phyloP scores from a whole-genome alignment of 2,329 filamentous ascomycete genomes.

The Trichothecium sympodiale region DNA sequence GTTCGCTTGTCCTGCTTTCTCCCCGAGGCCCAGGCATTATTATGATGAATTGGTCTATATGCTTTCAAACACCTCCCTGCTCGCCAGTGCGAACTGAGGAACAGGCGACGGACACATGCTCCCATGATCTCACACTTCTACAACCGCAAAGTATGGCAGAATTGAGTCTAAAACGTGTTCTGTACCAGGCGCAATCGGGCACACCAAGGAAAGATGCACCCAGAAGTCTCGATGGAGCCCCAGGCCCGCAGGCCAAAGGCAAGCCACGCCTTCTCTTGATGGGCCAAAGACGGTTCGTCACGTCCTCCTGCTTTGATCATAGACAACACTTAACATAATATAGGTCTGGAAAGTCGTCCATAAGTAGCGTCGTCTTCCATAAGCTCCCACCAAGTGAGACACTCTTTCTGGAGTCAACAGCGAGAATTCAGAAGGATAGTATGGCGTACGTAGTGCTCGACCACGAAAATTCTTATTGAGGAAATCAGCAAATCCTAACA shows the following conservation, averaged over 20 bases:
- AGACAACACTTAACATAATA: neutral
- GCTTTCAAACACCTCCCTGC: too few relatives aligned
- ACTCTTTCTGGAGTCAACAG: slow-evolving; percentile 89
- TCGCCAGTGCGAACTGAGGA: too few relatives aligned
- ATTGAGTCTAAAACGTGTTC: too few relatives aligned
- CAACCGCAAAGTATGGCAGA: too few relatives aligned
- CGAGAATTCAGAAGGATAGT: slow-evolving; percentile 84
- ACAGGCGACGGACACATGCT: too few relatives aligned
- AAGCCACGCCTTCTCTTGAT: slow-evolving; percentile 86
- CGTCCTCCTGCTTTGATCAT: neutral
- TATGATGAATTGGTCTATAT: too few relatives aligned
- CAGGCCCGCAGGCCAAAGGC: slow-evolving; percentile 41
- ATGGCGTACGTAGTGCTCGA: slow-evolving; percentile 67
- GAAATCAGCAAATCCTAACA: too few relatives aligned
- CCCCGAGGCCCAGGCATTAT: too few relatives aligned
- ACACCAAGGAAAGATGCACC: slow-evolving; percentile 36
- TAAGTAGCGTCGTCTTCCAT: slow-evolving; percentile 98
- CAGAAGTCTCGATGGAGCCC: slow-evolving; percentile 31
- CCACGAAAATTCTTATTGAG: too few relatives aligned
- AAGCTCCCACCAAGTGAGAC: slow-evolving; percentile 95
- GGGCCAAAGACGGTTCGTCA: slow-evolving; percentile 77
- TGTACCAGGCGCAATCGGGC: slow-evolving; percentile 1
- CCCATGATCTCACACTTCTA: too few relatives aligned
- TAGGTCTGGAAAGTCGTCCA: slow-evolving; percentile 96
- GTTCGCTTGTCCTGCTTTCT: too few relatives aligned